Base-by-base conservation (phyloP, 2,329 filamentous ascomycete species). In the Xenoacremonium recifei region DNA sequence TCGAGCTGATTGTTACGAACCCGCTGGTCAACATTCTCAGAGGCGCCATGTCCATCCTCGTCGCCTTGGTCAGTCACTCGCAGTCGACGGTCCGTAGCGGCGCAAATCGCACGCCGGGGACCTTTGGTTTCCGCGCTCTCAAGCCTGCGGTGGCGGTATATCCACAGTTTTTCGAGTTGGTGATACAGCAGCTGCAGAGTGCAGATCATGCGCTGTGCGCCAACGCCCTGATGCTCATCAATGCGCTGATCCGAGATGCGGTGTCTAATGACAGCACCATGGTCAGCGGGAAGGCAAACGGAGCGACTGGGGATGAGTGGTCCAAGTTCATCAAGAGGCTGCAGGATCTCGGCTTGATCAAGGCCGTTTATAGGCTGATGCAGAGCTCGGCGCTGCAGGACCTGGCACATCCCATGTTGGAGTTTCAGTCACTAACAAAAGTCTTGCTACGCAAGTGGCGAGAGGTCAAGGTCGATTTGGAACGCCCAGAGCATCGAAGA, bases 21-120 rank as follows among this genome's bases (percentile, higher is more conserved):
- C 93, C 92, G 18, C 79, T 99, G 47, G 93, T 99, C 67, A 99
- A 99, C 64, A 96, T 97, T 61, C 81, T 99, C 46, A 83, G 93
- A 50, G 93, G 93, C 58, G 92, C 92, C 59, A 96, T 99, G 87
- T 92, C 90, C 35, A 95, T 99, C 48, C 79, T 99, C 42, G 92
- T 96, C 35, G 89, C 91, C 11, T 85, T 97, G 43, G 92, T 99
- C 39, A 86, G 89, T 49, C 87, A 95, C 66, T 89, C 90, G 20
- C 83, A 89, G 60, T 79, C 77, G 10, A 68, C 72, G 31, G 59
- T 67, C 10, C 59, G 56, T 19, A 54, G 49, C 39, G 50, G 63
- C 39, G 51, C 66, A 16, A 63, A 62, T 21, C 54, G 49, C 33
- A 60, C 68, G 2, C 77, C 82, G 3, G 82, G 82, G 16, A 76